These are phyloP conservation scores for Populus simonii DNA, from an alignment of 345 rosid genomes.

Conservation along the genomic window DNA sequence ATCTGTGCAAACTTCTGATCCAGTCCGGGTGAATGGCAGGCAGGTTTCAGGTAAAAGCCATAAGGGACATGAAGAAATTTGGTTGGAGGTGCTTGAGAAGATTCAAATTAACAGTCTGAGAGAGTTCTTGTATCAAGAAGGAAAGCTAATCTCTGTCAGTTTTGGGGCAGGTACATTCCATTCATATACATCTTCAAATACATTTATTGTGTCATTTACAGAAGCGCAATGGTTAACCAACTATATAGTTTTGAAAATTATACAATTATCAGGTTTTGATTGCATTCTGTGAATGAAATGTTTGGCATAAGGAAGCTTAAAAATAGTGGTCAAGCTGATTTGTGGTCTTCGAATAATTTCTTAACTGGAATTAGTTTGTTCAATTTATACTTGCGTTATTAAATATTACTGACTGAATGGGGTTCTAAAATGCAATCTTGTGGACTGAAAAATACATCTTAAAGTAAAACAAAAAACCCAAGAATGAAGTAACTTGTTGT, in stretches of 20 bases:
- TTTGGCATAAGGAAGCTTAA: background rate
- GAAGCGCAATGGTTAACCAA: background rate
- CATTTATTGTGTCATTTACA: constrained; percentile 4
- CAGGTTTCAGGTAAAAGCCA: constrained; percentile 36
- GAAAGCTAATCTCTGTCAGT: constrained; percentile 73
- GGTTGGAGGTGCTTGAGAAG: constrained; percentile 72
- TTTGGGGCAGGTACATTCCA: constrained; percentile 71
- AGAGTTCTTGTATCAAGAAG: constrained; percentile 80
- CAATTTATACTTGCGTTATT: background rate
- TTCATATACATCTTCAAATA: background rate
- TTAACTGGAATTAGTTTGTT: background rate
- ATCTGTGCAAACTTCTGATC: constrained; percentile 24
- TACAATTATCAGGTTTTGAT: background rate
- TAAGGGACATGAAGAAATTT: constrained; percentile 65
- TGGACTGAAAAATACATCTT: background rate
- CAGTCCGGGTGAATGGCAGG: constrained; percentile 19
- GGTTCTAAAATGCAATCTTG: background rate
- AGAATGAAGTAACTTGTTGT: background rate
- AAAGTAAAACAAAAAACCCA: background rate
- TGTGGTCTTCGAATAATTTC: background rate
- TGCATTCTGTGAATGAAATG: background rate
- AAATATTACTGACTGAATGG: background rate
- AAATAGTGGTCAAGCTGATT: background rate
- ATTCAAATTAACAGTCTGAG: constrained; percentile 49
- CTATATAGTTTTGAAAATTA: background rate